Conservation (phyloP, 306 rosid species). For the Elaeagnus macrophylla region DNA sequence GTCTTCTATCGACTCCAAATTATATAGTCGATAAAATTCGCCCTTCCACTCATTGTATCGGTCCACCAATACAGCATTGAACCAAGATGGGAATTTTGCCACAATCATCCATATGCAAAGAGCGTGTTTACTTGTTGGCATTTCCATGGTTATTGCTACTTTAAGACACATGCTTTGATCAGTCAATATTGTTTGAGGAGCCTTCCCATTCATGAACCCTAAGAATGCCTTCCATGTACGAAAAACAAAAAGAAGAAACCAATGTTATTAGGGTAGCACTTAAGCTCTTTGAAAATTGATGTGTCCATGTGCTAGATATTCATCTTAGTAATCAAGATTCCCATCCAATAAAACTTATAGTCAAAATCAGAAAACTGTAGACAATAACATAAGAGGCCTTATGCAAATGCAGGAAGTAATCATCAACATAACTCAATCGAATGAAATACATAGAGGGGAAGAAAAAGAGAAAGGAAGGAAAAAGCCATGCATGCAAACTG, state of each 20-base stretch:
- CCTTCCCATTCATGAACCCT: slow-evolving; percentile 88
- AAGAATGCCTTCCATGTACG: slow-evolving; percentile 67
- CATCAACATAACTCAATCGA: slow-evolving; percentile 1
- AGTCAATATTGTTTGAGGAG: slow-evolving; percentile 79
- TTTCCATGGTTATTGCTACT: slow-evolving; percentile 72
- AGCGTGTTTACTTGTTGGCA: slow-evolving; percentile 72
- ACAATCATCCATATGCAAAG: slow-evolving; percentile 98
- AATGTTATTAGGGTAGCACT: slow-evolving; percentile 26
- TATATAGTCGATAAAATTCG: slow-evolving; percentile 74
- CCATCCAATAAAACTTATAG: not conserved
- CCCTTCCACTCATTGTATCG: slow-evolving; percentile 95
- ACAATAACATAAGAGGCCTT: not conserved
- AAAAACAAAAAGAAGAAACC: slow-evolving; percentile 19
- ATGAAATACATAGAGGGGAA: not conserved
- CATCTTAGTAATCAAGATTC: not conserved
- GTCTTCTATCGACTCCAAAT: slow-evolving; percentile 78
- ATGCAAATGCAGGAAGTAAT: not conserved
- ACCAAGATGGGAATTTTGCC: slow-evolving; percentile 96
- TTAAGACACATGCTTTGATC: slow-evolving; percentile 88
- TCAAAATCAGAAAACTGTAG: not conserved
- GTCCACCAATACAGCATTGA: slow-evolving; percentile 89
- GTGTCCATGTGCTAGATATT: slow-evolving; percentile 8
- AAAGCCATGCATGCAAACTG: not conserved
- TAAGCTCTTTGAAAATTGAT: slow-evolving; percentile 11
- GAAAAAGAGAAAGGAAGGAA: no score